Conservation (phyloP, 2,329 filamentous ascomycete genomes). For the Cryphonectria carpinicola region DNA sequence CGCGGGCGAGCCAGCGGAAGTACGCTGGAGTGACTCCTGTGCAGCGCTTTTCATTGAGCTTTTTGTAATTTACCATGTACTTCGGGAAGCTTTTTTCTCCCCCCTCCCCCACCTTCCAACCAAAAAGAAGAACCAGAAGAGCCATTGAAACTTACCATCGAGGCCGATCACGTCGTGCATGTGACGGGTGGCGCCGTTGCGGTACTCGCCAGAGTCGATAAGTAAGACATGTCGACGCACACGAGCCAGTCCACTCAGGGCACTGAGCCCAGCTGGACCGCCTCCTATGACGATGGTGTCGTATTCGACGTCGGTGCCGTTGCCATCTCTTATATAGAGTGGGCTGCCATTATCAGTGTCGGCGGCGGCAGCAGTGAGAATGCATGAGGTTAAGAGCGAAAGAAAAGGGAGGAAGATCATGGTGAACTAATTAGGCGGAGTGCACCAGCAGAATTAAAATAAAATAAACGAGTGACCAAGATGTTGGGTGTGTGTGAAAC, state of each 20-base stretch:
- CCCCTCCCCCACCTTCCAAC: too few species aligned
- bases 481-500: neutral
- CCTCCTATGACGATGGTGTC: constrained; percentile 63
- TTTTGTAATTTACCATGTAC: neutral
- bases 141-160: constrained; percentile 49
- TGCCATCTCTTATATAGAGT: neutral
- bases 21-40: constrained; percentile 57
- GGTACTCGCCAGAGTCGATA: constrained; percentile 62
- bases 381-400: neutral
- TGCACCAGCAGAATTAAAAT: neutral
- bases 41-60: constrained; percentile 12
- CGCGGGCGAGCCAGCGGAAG: constrained; percentile 57
- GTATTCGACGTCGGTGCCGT: constrained; percentile 37
- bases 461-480: neutral
- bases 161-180: constrained; percentile 66
- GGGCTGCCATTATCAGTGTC: neutral
- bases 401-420: neutral
- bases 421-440: neutral
- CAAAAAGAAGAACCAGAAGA: too few species aligned
- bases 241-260: constrained; percentile 60
- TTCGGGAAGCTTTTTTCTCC: too few species aligned
- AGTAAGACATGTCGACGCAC: constrained; percentile 59
- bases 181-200: constrained; percentile 59
- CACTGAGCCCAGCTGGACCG: constrained; percentile 58
- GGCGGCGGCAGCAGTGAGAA: neutral